A percentile compares a stretch with the other conserved stretches of the same genome.
Conservation (phyloP, 2,329 filamentous ascomycete genomes). For the Aureobasidium lini region DNA sequence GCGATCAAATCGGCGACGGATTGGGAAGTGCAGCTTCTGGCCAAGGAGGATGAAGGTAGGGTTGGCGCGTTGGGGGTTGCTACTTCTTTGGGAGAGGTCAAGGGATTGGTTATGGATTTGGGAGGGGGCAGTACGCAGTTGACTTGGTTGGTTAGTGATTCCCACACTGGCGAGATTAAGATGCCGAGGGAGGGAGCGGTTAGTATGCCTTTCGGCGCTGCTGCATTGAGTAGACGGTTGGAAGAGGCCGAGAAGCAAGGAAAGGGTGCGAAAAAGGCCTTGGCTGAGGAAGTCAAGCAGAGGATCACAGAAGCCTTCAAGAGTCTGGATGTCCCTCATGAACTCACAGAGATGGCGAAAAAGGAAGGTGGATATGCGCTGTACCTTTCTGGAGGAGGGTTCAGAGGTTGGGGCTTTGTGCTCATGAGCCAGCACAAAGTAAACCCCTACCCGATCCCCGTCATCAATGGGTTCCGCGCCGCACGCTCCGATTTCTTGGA, state of each 20-base stretch:
- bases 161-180: slow-evolving; percentile 41
- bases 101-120: slow-evolving; percentile 77
- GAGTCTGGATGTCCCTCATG: slow-evolving; percentile 48
- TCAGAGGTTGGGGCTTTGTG: slow-evolving; percentile 84
- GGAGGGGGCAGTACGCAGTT: slow-evolving; percentile 69
- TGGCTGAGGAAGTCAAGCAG: slow-evolving; percentile 35
- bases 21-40: slow-evolving; percentile 63
- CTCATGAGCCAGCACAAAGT: slow-evolving; percentile 71
- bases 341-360: slow-evolving; percentile 38
- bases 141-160: slow-evolving; percentile 52
- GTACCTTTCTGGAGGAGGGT: slow-evolving; percentile 84
- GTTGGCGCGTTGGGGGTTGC: slow-evolving; percentile 79
- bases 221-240: slow-evolving; percentile 53
- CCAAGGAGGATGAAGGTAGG: slow-evolving; percentile 72
- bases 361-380: slow-evolving; percentile 53
- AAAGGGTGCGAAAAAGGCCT: slow-evolving; percentile 31
- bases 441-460: slow-evolving; percentile 73
- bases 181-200: slow-evolving; percentile 51
- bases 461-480: slow-evolving; percentile 71
- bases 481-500: slow-evolving; percentile 53
- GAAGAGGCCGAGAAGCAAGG: slow-evolving; percentile 36
- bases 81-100: slow-evolving; percentile 62
- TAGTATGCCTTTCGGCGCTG: slow-evolving; percentile 64
- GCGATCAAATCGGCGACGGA: slow-evolving; percentile 58
- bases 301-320: slow-evolving; percentile 41